phyloP scores from a whole-genome alignment of 2,329 filamentous ascomycete genomes.

The Arthrobotrys musiformis region DNA sequence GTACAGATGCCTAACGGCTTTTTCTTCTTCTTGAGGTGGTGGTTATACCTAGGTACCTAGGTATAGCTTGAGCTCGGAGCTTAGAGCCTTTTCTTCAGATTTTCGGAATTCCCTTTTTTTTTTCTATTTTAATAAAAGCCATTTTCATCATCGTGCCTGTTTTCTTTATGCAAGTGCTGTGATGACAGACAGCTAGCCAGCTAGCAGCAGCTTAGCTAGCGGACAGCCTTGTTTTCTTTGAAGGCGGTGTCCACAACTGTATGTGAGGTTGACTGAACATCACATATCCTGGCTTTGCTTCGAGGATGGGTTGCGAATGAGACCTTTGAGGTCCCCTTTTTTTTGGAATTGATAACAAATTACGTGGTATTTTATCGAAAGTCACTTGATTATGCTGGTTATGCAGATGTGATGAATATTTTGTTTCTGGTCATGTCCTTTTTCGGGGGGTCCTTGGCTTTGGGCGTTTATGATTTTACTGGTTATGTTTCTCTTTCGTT shows the following conservation, averaged over 20 bases:
- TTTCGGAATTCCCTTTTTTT: background rate
- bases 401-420: conserved; percentile 7
- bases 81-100: background rate
- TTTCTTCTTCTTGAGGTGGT: background rate
- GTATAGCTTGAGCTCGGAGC: background rate
- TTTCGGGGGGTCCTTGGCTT: background rate
- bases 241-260: background rate
- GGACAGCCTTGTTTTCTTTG: background rate
- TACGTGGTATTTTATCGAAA: background rate
- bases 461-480: background rate
- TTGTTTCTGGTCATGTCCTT: background rate
- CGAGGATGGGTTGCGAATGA: background rate
- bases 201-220: background rate
- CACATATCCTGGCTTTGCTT: background rate
- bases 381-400: background rate
- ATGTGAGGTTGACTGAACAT: background rate
- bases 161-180: background rate
- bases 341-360: background rate
- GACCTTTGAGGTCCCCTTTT: background rate
- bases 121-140: background rate
- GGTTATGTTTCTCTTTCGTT: background rate
- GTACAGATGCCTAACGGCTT: background rate
- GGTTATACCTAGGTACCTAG: background rate
- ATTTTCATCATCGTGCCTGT: conserved; percentile 18
- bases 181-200: conserved; percentile 3